Evolutionary conservation across 495 filamentous ascomycete species (phyloP), one percentile per base, ranked within the genome.

Genomic region (Lepidopterella palustris): DNA sequence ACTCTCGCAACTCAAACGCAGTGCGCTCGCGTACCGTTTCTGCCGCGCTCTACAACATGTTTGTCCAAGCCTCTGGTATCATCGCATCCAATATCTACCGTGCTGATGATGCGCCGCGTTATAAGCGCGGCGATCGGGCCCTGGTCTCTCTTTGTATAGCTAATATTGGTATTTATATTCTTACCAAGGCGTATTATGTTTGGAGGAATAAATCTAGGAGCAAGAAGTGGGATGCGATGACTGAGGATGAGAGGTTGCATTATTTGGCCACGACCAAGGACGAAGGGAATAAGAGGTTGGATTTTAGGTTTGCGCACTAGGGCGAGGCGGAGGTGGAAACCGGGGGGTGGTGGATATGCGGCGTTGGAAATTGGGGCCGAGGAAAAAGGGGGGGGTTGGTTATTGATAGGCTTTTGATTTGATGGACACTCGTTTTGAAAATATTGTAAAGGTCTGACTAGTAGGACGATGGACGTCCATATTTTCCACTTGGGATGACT

Each of bases 21-120:
- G 65, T 68, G 10, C 61, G 65, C 11, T 60, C 65, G 2, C 45
- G 65, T 3, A 64, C 65, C 20, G 65, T 68, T 3, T 60, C 49
- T 45, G 20, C 74, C 71, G 21, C 80, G 79, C 56, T 61, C 88
- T 92, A 92, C 69, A 90, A 90, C 73, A 89, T 91, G 86, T 78
- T 72, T 39, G 84, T 90, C 1, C 87, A 91, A 68, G 74, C 78
- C 0, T 78, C 78, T 27, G 84, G 76, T 18, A 84, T 89, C 51
- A 80, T 87, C 55, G 68, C 74, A 1, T 80, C 80, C 39, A 87
- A 88, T 65, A 65, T 68, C 55, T 64, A 68, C 42, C 61, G 61
- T 18, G 57, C 58, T 23, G 65, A 68, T 45, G 65, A 65, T 49
- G 54, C 40, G n/a, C 65, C 65, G 3, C 26, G 50, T 15, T 68